Evolutionary conservation across 2,329 filamentous ascomycete genomes (phyloP), one percentile per base, ranked within the genome.

Genomic region (Huntiella decipiens): DNA sequence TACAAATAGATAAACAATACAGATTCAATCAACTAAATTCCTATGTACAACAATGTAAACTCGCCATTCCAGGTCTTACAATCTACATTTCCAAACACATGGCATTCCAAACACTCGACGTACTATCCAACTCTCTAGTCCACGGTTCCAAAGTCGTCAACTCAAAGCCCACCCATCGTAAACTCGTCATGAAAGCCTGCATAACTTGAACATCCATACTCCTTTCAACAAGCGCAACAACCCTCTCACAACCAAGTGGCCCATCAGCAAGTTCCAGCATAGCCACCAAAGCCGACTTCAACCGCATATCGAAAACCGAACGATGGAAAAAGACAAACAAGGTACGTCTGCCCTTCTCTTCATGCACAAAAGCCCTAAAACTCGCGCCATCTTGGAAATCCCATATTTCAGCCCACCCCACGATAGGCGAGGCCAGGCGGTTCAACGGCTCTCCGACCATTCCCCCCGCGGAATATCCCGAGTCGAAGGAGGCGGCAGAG

Each of bases 151-250:
- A 68, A 17, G 82, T 88, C 43, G 76, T 77, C 53, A 88, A 71
- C 57, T 83, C 82, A 58, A 94, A 94, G 46, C 87, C 87, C 52
- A 92, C 87, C 87, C 87, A 95, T 59, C 86, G 82, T 44, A 95
- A 72, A 56, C 85, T 87, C 60, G 81, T 84, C 56, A 81, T 75
- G 54, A 88, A 67, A 49, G 77, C 68, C 54, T 79, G 74, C 48
- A 73, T 66, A 51, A 82, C 75, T 49, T 71, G 64, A 19, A 69
- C 62, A 35, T 74, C 69, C 51, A 79, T 74, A 39, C 67, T 66
- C 52, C 85, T 81, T 60, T 88, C 84, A 51, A 93, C 70, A 61
- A 83, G 87, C 55, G 86, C 75, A 52, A 92, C 75, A 51, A 94
- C 73, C 57, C 81, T 74, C 46, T 74, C 71, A 63, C 86, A 93